Base-by-base conservation (phyloP, 495 filamentous ascomycete genomes). In the Neurospora terricola region DNA sequence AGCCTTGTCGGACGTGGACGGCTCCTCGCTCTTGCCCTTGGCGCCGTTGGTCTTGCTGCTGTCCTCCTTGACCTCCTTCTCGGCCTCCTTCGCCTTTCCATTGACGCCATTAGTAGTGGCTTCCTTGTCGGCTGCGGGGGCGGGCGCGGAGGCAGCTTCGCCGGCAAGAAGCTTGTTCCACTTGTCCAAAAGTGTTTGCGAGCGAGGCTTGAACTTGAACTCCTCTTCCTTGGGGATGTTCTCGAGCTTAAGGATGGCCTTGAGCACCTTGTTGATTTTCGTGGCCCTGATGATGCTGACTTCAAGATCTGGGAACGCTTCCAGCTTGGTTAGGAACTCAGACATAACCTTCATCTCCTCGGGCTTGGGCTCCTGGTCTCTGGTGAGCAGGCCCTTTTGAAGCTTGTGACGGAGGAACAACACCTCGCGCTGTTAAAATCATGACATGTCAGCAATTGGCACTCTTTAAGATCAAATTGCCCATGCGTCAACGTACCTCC, bases 201-300 rank as follows among this genome's bases (percentile, higher is more conserved):
- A 91, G 39, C 94, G 91, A 69, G 89, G 82, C 81, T 93, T 94
- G 89, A 97, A 94, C 37, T 91, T 84, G 82, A 90, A 94, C 73
- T 95, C 90, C 37, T 93, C 91, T 70, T 98, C 94, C 48, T 89
- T 90, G 5, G 94, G 94, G 74, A 97, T 97, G 5, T 86, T 85
- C 21, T 86, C 81, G 3, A 97, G 85, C 83, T 96, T 97, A 76
- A 97, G 85, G 77, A 98, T 95, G 48, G 89, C 93, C 83, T 93
- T 94, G 68, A 97, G 86, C 10, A 98, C 94, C 83, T 97, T 97
- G 87, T 97, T 92, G 81, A 97, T 96, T 85, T 97, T 97, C 40
- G 94, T 97, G 6, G 80, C 82, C 69, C 90, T 87, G 76, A 98
- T 96, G 75, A 97, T 95, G 75, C 88, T 89, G 16, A 92, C 92